Percentiles rank a stretch among this genome's conserved stretches.
Conservation (phyloP, 164 flowering plant genomes). For the Liriodendron chinense region DNA sequence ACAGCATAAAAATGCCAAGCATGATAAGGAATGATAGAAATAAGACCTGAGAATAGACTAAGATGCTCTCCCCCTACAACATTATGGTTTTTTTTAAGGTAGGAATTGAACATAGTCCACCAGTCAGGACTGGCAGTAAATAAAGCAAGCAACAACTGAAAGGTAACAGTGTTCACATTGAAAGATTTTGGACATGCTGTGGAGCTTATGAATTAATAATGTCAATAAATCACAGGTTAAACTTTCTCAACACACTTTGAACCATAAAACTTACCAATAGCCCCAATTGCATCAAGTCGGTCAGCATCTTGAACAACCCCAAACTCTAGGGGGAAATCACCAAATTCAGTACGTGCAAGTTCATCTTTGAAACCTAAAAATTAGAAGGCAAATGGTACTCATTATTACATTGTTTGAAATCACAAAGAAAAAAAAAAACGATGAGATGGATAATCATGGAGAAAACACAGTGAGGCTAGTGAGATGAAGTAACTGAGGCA, state of each 20-base stretch:
- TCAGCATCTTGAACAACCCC: conserved; percentile 92
- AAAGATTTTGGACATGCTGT: background rate
- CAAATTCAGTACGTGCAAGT: background rate
- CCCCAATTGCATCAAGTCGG: conserved; percentile 95
- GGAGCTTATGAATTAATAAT: background rate
- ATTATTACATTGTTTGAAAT: background rate
- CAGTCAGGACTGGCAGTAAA: background rate
- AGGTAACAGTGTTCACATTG: background rate
- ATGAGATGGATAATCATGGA: background rate
- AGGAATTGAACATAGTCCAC: background rate
- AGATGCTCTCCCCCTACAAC: background rate
- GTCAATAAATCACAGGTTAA: too few species aligned
- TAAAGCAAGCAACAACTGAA: background rate
- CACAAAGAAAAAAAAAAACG: background rate
- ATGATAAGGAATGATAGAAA: background rate
- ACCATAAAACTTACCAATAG: conserved; percentile 54
- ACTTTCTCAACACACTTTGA: too few species aligned
- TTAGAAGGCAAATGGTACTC: background rate
- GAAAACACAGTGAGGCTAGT: background rate
- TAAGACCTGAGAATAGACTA: background rate
- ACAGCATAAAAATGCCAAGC: background rate
- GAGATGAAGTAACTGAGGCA: background rate
- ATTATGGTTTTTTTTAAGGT: background rate
- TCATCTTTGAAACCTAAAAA: conserved; percentile 7
- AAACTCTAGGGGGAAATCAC: background rate